Evolutionary conservation across 192 early-diverging fungal species (phyloP), one percentile per base, ranked within the genome.

Genomic region (Diversispora epigaea): DNA sequence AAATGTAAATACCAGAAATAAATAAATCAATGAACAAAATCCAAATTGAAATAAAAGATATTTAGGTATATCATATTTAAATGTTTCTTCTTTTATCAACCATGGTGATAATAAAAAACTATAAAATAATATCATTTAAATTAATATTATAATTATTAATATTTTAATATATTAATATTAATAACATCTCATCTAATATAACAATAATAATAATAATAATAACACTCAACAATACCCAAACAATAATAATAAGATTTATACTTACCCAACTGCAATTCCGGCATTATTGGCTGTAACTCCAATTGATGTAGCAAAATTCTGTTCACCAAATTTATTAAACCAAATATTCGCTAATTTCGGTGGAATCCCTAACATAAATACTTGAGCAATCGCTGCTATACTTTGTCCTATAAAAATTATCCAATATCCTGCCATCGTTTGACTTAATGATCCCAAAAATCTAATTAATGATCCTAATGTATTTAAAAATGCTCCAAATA

Each of bases 261-360:
- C 61, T 40, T 75, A 75, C 49, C 83, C 83, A 72, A 65, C 65
- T 3, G 83, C 83, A 54, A 80, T 76, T 3, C 83, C 83, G 22
- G 82, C 71, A 52, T 77, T 80, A 75, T 84, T 84, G 0, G 79
- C 79, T 6, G 75, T 77, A 17, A 84, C 77, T 4, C 81, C 83
- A 50, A 84, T 66, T 9, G 81, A 55, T 39, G 79, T 82, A 6
- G 81, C 81, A 12, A 82, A 32, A 69, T 84, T 84, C 41, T 82
- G 80, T 73, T 84, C 77, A 3, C 83, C 83, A 40, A 61, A 6
- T 62, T 80, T 77, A 14, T 11, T 17, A 75, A 88, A 88, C 87
- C 85, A 88, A 50, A 80, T 75, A 25, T 81, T 80, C 39, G 85
- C 84, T 62, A 83, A 88, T 84, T 88, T 85, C 43, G 87, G 83